A percentile compares a stretch with the other conserved stretches of the same genome.
phyloP scores from a whole-genome alignment of 345 rosid genomes.

The Eucalyptus rudis region DNA sequence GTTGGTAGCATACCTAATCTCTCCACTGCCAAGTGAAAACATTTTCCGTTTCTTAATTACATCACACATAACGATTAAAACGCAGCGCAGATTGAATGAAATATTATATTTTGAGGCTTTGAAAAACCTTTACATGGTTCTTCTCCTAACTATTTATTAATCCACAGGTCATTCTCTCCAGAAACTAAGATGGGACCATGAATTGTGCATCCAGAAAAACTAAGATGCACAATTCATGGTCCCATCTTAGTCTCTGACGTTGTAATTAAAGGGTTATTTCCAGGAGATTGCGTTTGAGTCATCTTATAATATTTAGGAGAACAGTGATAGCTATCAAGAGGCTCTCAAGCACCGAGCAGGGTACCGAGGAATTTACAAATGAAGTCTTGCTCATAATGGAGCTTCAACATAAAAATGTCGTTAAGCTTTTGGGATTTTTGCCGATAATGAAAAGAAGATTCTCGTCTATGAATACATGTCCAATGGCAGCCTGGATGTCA shows the following conservation, averaged over 20 bases:
- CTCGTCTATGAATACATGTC: conserved; percentile 53
- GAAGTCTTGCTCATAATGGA: conserved; percentile 19
- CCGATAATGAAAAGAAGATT: conserved; percentile 8
- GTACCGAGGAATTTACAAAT: conserved; percentile 8
- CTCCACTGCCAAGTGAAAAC: too few species aligned
- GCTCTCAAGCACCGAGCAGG: conserved; percentile 8
- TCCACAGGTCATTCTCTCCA: neutral
- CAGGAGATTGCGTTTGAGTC: too few species aligned
- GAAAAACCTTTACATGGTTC: neutral
- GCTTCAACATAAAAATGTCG: conserved; percentile 44
- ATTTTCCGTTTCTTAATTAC: neutral
- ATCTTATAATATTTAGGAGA: neutral
- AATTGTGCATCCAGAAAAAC: neutral
- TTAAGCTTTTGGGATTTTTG: conserved; percentile 39
- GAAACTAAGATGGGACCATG: neutral
- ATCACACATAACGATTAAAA: too few species aligned
- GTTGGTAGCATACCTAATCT: too few species aligned
- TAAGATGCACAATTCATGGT: too few species aligned
- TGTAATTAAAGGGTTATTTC: too few species aligned
- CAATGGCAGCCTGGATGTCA: conserved; percentile 20
- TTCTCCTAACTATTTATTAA: neutral
- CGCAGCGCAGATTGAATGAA: neutral
- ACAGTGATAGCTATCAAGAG: too few species aligned
- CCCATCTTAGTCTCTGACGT: too few species aligned
- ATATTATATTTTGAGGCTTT: neutral